Evolutionary conservation across 2,329 filamentous ascomycete genomes (phyloP), one percentile per base, ranked within the genome.

Genomic region (Capronia epimyces): DNA sequence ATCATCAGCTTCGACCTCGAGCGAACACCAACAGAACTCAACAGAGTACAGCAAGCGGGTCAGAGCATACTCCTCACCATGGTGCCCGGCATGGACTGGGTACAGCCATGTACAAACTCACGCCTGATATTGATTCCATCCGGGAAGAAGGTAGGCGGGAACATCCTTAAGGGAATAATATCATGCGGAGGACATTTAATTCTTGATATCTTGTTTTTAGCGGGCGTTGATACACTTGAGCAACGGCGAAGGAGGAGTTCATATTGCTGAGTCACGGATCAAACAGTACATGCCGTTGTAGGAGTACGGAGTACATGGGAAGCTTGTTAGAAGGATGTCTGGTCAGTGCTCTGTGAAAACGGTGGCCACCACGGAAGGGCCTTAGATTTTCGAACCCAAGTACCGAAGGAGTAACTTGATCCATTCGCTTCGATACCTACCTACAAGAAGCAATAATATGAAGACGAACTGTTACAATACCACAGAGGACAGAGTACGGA

Each of bases 21-120:
- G 46, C 52, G 10, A 53, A 52, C 34, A 55, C 55, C 18, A 57
- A 57, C 29, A 25, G 41, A 34, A 49, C 55, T 3, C 32, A 46
- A 27, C 34, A 43, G 20, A 50, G 51, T 34, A 22, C 31, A 12
- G 45, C 22, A 20, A 52, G 52, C 39, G 43, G 39, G 20, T 41
- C 44, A 8, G 55, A 54, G 34, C 34, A 18, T 22, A 39, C 37
- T 21, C 36, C 42, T 39, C 10, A 39, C 3, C 42, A 43, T 37
- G 48, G 49, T 46, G 46, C 46, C 8, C 49, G 53, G 25, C 53
- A 46, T 3, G 53, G 49, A 15, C 10, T 55, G 15, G 53, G 53
- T 3, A 42, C 44, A 5, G 53, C 41, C 8, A 43, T 55, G 53
- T 52, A 42, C 46, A 55, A 52, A 15, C 31, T 55, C 2, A 43